Evolutionary conservation across 1,139 yeast species (phyloP).

Genomic region (Meyerozyma sp.): DNA sequence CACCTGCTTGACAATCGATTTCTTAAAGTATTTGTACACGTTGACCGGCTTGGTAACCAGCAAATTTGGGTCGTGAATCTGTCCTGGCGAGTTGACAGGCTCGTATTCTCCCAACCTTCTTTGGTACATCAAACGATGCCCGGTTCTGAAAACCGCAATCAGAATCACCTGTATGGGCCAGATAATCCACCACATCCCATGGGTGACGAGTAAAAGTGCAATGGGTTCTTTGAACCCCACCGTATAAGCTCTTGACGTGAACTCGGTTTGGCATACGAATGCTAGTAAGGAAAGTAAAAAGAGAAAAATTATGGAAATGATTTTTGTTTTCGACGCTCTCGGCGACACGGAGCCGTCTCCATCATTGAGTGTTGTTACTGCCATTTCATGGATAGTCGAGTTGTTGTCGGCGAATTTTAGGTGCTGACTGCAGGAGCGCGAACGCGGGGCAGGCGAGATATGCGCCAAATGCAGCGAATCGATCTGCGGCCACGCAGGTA

Average conservation of each 20-base stretch:
- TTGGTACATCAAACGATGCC: slow-evolving; percentile 18
- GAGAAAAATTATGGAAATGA: slow-evolving; percentile 50
- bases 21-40: slow-evolving; percentile 31
- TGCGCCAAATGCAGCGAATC: no score
- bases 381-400: slow-evolving; percentile 5
- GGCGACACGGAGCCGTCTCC: slow-evolving; percentile 5
- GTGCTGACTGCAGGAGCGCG: background rate
- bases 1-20: slow-evolving; percentile 42
- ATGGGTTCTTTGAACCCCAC: slow-evolving; percentile 65
- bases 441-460: slow-evolving; percentile 1
- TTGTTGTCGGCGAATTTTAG: background rate
- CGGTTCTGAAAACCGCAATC: slow-evolving; percentile 41
- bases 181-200: slow-evolving; percentile 70
- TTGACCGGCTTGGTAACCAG: slow-evolving; percentile 13
- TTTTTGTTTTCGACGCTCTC: slow-evolving; percentile 25
- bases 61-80: slow-evolving; percentile 18
- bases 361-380: slow-evolving; percentile 11
- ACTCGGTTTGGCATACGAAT: slow-evolving; percentile 76
- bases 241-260: slow-evolving; percentile 66
- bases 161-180: slow-evolving; percentile 69
- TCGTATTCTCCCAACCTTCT: slow-evolving; percentile 18
- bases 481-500: no score
- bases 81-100: slow-evolving; percentile 23
- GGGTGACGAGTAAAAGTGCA: slow-evolving; percentile 62
- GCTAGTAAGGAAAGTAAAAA: slow-evolving; percentile 56